Evolutionary conservation across 1,139 yeast species (phyloP), one percentile per base, ranked within the genome.

Genomic region (Candida labiduridarum): DNA sequence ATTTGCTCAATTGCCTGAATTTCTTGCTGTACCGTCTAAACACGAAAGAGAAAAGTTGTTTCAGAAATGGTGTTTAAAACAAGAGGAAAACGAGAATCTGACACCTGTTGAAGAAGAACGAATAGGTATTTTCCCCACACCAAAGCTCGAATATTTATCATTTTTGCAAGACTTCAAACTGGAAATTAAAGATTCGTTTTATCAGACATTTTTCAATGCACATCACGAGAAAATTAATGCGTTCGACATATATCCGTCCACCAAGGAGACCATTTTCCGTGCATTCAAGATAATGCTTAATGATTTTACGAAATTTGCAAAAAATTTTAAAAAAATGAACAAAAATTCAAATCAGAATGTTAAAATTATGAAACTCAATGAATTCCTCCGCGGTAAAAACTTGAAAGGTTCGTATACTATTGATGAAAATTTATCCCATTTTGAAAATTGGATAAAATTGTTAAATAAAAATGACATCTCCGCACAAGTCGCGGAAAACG

Each of bases 391-490:
- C 10, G 35, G 34, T 8, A 45, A 44, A 42, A 25, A 25, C 10
- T 6, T 36, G 10, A 6, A 10, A 2, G 38, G 41, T 10, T 19
- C 15, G 2, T 48, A 29, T 33, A 34, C 30, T 1, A 27, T 41
- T 30, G 46, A 48, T 39, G 35, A 49, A 2, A 34, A 48, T 0
- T 41, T 47, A 19, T 49, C 51, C 15, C 55, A 53, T 45, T 71
- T 65, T 54, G 64, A 62, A 7, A 64, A 64, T 49, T 75, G 80
- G 80, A 52, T 66, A 22, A 44, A 56, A 2, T 51, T 74, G 34
- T 53, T 67, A 30, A 67, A 68, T 44, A 49, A 51, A 8, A 47
- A 52, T 33, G 41, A 61, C 3, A 44, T 73, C 4, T 67, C 72
- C 2, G 49, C 47, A 4, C 48, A 49, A 12, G 50, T 74, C 5